These are phyloP conservation scores for Elongisporangium undulatum DNA, from an alignment of 352 stramenopile genomes.

Conservation along the genomic window DNA sequence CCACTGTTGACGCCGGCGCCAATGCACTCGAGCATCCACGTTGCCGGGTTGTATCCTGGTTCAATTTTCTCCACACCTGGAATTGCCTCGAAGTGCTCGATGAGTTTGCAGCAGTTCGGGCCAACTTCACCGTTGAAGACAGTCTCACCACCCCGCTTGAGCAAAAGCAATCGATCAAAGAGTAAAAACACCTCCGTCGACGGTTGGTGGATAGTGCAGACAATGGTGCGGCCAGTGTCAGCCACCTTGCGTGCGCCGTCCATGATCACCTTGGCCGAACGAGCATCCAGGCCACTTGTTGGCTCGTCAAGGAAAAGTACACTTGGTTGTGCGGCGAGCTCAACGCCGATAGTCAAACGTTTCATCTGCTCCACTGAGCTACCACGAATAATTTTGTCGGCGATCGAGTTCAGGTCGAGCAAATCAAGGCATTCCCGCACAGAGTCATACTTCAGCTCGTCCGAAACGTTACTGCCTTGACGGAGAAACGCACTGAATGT, in stretches of 20 bases:
- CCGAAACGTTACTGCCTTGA: slow-evolving; percentile 20
- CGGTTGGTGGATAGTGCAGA: slow-evolving; percentile 46
- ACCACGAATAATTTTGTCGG: slow-evolving; percentile 32
- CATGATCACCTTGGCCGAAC: slow-evolving; percentile 71
- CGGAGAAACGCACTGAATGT: slow-evolving; percentile 82
- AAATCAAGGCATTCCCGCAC: slow-evolving; percentile 32
- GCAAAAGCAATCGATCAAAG: slow-evolving; percentile 80
- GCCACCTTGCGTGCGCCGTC: slow-evolving; percentile 80
- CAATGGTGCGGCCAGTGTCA: slow-evolving; percentile 46
- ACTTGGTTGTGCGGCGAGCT: slow-evolving; percentile 78
- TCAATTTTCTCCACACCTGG: too few species aligned
- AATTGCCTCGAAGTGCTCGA: too few species aligned
- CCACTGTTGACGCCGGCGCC: slow-evolving; percentile 26
- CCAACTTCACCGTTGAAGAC: slow-evolving; percentile 46
- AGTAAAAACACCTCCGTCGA: slow-evolving; percentile 19
- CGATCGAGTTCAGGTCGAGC: slow-evolving; percentile 24
- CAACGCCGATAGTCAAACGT: slow-evolving; percentile 81
- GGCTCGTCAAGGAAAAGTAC: slow-evolving; percentile 88
- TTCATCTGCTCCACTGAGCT: slow-evolving; percentile 49
- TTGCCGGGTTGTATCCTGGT: slow-evolving; percentile 86
- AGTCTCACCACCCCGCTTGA: slow-evolving; percentile 58
- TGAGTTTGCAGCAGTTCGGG: too few species aligned
- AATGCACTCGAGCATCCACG: slow-evolving; percentile 89
- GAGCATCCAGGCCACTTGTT: slow-evolving; percentile 82
- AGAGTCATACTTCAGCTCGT: slow-evolving; percentile 15